Conservation (phyloP, 2,329 filamentous ascomycete genomes). For the Colletotrichum sojae region DNA sequence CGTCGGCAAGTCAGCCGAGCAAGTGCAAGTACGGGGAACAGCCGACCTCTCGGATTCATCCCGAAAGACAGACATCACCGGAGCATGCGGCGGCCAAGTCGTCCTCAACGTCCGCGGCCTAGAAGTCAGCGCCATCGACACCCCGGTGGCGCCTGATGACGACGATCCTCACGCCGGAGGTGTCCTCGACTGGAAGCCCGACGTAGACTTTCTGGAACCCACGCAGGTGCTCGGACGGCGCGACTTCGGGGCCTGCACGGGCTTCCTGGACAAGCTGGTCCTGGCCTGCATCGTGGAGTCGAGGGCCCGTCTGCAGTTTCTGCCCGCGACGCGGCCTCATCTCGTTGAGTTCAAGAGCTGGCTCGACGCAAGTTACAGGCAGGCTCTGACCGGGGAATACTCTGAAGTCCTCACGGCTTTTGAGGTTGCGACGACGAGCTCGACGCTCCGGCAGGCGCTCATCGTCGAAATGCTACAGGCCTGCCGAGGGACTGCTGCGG, state of each 20-base stretch:
- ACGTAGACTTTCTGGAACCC: constrained; percentile 18
- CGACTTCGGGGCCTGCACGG: not conserved
- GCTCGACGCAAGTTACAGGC: constrained; percentile 24
- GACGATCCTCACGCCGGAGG: constrained; percentile 25
- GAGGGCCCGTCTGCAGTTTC: constrained; percentile 26
- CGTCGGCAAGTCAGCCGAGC: constrained; percentile 1
- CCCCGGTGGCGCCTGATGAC: not conserved
- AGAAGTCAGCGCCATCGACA: not conserved
- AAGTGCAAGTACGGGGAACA: constrained; percentile 3
- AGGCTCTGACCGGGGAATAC: constrained; percentile 18
- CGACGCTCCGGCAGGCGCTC: not conserved
- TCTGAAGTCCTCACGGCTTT: constrained; percentile 3
- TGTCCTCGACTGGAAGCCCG: constrained; percentile 32
- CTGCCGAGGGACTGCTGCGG: constrained; percentile 7
- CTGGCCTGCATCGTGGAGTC: constrained; percentile 32
- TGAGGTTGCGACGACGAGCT: constrained; percentile 8
- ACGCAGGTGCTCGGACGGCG: not conserved
- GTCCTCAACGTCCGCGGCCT: constrained; percentile 31
- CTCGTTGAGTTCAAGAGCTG: constrained; percentile 26
- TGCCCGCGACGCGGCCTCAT: constrained; percentile 28
- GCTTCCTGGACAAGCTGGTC: constrained; percentile 5
- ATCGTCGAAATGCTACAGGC: not conserved
- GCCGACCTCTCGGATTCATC: not conserved
- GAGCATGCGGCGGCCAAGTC: constrained; percentile 6
- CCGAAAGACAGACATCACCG: not conserved